These are phyloP conservation scores for Tricholoma saponaceum DNA, from an alignment of 768 basidiomycete genomes.

Conservation along the genomic window DNA sequence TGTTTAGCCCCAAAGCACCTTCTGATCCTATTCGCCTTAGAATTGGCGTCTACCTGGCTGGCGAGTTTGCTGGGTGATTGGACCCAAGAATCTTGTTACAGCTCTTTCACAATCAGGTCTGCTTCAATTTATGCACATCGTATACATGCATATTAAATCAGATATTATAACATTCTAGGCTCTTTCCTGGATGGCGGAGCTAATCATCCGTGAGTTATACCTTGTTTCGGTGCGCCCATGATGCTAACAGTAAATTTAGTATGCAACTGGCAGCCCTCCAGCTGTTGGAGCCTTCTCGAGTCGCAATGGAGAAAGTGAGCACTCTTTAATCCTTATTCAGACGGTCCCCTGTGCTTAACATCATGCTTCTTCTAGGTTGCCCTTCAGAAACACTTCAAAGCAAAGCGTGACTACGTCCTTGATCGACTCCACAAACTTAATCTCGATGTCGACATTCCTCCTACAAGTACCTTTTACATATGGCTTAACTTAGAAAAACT, in stretches of 20 bases:
- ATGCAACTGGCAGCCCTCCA: conserved; percentile 87
- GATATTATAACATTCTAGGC: conserved; percentile 28
- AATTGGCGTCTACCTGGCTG: conserved; percentile 96
- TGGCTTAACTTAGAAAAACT: conserved; percentile 86
- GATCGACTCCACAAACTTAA: conserved; percentile 73
- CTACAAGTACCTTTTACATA: conserved; percentile 86
- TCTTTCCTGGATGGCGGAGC: conserved; percentile 95
- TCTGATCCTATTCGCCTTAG: conserved; percentile 32
- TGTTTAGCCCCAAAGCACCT: neutral
- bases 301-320: conserved; percentile 61
- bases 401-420: conserved; percentile 88
- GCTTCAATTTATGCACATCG: conserved; percentile 6
- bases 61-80: conserved; percentile 92
- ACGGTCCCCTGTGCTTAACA: neutral
- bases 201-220: conserved; percentile 73
- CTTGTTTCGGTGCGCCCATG: neutral
- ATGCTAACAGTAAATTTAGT: conserved; percentile 27
- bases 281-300: conserved; percentile 69
- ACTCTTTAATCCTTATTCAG: neutral
- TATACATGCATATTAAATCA: conserved; percentile 1
- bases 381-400: conserved; percentile 87
- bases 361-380: conserved; percentile 45
- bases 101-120: conserved; percentile 86
- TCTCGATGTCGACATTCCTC: conserved; percentile 73
- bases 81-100: conserved; percentile 83